Conservation (phyloP, 257 asterid species). For the Echites panduratus region DNA sequence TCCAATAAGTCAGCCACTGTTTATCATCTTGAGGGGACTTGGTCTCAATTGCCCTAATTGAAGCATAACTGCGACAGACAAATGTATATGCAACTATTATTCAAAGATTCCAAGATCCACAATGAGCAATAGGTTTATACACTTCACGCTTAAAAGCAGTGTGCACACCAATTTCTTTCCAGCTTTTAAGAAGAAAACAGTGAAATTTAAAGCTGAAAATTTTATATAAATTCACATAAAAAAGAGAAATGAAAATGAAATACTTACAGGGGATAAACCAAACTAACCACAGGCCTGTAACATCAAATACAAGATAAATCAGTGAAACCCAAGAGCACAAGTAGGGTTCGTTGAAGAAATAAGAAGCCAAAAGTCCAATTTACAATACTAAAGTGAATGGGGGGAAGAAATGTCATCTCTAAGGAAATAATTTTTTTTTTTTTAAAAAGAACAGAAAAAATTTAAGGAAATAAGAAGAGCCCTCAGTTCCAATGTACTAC, state of each 20-base stretch:
- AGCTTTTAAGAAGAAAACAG: background rate
- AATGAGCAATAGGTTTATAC: background rate
- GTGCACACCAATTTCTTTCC: background rate
- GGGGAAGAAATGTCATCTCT: background rate
- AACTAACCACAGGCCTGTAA: conserved; percentile 95
- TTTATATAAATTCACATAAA: background rate
- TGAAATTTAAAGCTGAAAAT: background rate
- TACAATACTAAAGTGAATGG: background rate
- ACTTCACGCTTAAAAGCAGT: background rate
- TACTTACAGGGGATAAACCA: conserved; percentile 90
- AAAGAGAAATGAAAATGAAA: background rate
- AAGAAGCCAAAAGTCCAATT: background rate
- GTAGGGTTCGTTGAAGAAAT: background rate
- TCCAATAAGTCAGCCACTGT: conserved; percentile 99
- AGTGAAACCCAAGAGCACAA: conserved; percentile 10
- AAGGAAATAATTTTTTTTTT: too few relatives aligned
- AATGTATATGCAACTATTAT: conserved; percentile 8
- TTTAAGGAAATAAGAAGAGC: background rate
- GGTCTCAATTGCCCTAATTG: conserved; percentile 88
- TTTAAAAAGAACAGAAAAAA: background rate
- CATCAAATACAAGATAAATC: conserved; percentile 14
- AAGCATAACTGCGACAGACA: conserved; percentile 64
- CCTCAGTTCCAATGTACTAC: conserved; percentile 3
- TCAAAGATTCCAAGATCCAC: background rate
- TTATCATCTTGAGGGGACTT: conserved; percentile 89